phyloP scores from a whole-genome alignment of 257 asterid species.

The Solanum piurae region DNA sequence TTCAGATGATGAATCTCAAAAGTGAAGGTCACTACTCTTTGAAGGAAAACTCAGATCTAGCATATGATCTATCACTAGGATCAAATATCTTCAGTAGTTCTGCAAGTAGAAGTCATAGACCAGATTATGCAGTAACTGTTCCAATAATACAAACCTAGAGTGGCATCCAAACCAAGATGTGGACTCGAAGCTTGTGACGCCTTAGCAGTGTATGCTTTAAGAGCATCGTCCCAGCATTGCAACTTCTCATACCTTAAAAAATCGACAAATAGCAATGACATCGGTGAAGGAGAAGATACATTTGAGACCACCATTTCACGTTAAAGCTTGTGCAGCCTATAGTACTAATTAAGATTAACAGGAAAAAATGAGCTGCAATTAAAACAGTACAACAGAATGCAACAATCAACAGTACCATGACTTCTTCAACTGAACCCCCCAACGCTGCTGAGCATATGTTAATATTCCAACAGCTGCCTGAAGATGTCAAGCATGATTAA shows the following conservation, averaged over 20 bases:
- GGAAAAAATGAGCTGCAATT: background rate
- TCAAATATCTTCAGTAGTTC: background rate
- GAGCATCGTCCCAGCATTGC: constrained; percentile 98
- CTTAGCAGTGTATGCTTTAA: constrained; percentile 89
- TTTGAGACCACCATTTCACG: background rate
- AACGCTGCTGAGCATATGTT: constrained; percentile 81
- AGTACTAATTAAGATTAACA: background rate
- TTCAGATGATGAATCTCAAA: background rate
- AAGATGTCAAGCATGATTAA: constrained; percentile 6
- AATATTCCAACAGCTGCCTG: constrained; percentile 98
- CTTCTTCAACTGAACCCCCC: constrained; percentile 89
- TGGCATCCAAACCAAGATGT: constrained; percentile 80
- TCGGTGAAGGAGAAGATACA: background rate
- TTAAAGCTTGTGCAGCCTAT: background rate
- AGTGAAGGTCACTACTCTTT: background rate
- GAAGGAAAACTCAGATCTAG: background rate
- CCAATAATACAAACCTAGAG: constrained; percentile 55
- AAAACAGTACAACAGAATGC: background rate
- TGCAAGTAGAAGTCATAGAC: background rate
- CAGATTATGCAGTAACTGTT: constrained; percentile 1
- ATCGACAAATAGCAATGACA: background rate
- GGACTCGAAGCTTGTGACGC: constrained; percentile 71
- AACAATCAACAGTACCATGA: constrained; percentile 53
- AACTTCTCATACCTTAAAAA: constrained; percentile 78
- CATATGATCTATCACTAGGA: background rate